Base-by-base conservation (phyloP, 1,284 basidiomycete species). In the Cryptococcus sp. region DNA sequence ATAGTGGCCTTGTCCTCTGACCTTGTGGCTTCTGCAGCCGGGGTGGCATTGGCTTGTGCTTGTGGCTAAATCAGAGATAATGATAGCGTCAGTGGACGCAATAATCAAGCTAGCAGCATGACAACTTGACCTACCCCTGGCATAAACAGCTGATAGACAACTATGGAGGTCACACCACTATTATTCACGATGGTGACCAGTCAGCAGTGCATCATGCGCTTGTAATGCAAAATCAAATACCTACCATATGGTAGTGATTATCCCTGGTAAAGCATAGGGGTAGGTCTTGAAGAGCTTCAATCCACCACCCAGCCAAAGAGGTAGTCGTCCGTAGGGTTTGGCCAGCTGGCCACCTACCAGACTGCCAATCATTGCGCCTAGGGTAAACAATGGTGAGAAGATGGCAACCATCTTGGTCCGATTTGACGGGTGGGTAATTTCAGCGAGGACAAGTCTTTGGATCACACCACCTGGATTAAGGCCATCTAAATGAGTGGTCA, bases 281-380 rank as follows among this genome's bases (percentile, higher is more conserved):
- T 60, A 63, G 8, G 22, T 17, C 25, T 40, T 35, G 59, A 60
- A 70, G 16, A 70, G 53, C 40, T 58, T 45, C 10, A 45, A 48
- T 5, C 39, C 23, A 8, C 68, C 68, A 2, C 66, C 66, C 11
- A 70, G 51, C 56, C 57, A 68, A 22, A 35, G 44, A 3, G 68
- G 68, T n/a, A 70, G 38, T 20, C 68, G 54, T n/a, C 59, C 64
- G 27, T 61, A 65, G 0, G 68, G 64, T 50, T 66, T 59, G 3
- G 68, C 52, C 5, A 70, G 53, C 56, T 66, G 57, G 6, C 68
- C 68, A 20, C 68, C 68, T 10, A 70, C 38, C 31, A 65, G 57
- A 5, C 59, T 62, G 5, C 68, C 68, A 16, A 68, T 17, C 53
- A 66, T 52, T 15, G 50, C 42, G 4, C 68, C 68, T 5, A 56